phyloP scores from a whole-genome alignment of 129 eudicot genomes.

The Logfia minima region DNA sequence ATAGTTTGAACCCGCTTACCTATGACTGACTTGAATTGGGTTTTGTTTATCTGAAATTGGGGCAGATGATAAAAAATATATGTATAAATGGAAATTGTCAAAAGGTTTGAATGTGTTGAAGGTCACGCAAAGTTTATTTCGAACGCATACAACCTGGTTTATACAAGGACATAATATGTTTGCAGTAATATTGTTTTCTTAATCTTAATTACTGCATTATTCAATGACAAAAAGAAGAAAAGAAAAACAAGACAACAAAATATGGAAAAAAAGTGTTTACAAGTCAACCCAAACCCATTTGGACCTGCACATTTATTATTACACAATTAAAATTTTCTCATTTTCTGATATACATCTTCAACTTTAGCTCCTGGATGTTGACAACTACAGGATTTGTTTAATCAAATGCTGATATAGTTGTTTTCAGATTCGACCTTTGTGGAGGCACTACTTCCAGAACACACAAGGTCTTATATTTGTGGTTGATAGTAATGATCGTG shows the following conservation, averaged over 20 bases:
- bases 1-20: too few relatives aligned
- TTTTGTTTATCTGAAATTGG: neutral
- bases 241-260: neutral
- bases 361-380: constrained; percentile 6
- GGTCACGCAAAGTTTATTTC: neutral
- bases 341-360: neutral
- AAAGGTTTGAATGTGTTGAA: neutral
- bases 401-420: neutral
- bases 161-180: neutral
- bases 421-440: constrained; percentile 15
- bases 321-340: neutral
- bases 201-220: neutral
- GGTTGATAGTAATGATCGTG: constrained; percentile 12
- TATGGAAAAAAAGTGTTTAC: neutral
- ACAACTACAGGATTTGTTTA: neutral
- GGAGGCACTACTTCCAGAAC: constrained; percentile 16
- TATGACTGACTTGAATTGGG: neutral
- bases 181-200: neutral
- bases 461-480: constrained; percentile 17
- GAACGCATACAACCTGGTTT: neutral
- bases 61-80: too few relatives aligned
- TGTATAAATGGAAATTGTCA: neutral
- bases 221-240: neutral
- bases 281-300: neutral
- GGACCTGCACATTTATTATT: neutral